Evolutionary conservation across 1,284 basidiomycete genomes (phyloP).

Genomic region (Apiotrichum porosum): DNA sequence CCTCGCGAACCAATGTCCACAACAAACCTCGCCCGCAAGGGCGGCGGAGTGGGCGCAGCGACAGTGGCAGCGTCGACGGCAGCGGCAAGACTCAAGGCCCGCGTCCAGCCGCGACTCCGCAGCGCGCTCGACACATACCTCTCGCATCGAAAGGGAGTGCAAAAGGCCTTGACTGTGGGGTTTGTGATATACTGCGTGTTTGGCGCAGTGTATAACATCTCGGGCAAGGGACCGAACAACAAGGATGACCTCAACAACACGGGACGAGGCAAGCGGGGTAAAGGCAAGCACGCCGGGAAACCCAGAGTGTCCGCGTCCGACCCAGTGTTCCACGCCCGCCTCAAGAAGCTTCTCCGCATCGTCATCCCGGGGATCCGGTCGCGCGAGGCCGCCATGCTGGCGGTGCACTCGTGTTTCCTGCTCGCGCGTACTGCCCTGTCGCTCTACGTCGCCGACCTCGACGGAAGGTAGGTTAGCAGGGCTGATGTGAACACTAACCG

Average conservation of each 20-base stretch:
- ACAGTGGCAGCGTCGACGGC: too few relatives aligned
- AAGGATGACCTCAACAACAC: conserved; percentile 9
- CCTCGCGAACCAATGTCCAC: too few relatives aligned
- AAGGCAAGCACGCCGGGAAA: conserved; percentile 6
- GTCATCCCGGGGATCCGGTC: conserved; percentile 81
- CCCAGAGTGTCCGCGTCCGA: conserved; percentile 58
- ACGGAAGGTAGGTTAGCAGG: conserved; percentile 64
- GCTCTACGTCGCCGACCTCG: conserved; percentile 90
- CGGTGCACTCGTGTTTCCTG: conserved; percentile 82
- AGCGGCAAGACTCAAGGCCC: neutral
- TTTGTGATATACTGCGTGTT: conserved; percentile 45
- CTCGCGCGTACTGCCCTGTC: conserved; percentile 85
- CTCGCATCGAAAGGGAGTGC: conserved; percentile 62
- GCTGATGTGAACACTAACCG: neutral
- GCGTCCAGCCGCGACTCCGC: conserved; percentile 7
- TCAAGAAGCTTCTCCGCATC: conserved; percentile 73
- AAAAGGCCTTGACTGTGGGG: conserved; percentile 57
- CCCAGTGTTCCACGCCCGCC: conserved; percentile 77
- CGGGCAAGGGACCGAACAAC: conserved; percentile 20
- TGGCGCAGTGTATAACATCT: conserved; percentile 28
- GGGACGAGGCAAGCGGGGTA: conserved; percentile 6
- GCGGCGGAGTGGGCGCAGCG: too few relatives aligned
- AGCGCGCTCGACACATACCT: conserved; percentile 51
- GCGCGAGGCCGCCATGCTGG: conserved; percentile 78
- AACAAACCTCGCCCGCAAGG: too few relatives aligned